Percentiles rank a stretch among this genome's conserved stretches.
Conservation (phyloP, 345 rosid species). For the Camelina neglecta region DNA sequence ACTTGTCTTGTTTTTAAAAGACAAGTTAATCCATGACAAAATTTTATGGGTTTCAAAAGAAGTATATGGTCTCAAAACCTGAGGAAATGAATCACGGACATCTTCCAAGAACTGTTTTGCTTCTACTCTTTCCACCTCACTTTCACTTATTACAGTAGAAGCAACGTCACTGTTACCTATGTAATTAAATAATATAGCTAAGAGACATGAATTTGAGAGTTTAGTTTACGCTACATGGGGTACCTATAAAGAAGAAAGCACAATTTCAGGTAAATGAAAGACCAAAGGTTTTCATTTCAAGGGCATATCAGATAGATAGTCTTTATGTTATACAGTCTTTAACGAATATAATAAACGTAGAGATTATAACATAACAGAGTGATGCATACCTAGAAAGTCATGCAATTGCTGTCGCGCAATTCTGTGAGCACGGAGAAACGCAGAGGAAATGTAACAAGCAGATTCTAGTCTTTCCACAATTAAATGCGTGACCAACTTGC, state of each 20-base stretch:
- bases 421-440: conserved; percentile 93
- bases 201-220: neutral
- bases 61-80: conserved; percentile 51
- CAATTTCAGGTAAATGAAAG: neutral
- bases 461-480: conserved; percentile 82
- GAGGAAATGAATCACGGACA: conserved; percentile 78
- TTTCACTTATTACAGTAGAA: conserved; percentile 72
- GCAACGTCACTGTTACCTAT: conserved; percentile 72
- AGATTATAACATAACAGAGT: conserved; percentile 12
- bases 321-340: neutral
- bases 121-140: conserved; percentile 84
- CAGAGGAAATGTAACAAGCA: conserved; percentile 86
- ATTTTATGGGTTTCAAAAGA: neutral
- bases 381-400: conserved; percentile 73
- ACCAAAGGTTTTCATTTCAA: too few relatives aligned
- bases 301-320: too few relatives aligned
- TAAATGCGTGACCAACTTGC: conserved; percentile 68
- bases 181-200: neutral
- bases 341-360: neutral
- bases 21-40: neutral
- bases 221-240: neutral
- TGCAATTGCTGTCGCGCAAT: conserved; percentile 70
- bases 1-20: too few relatives aligned
- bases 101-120: conserved; percentile 85
- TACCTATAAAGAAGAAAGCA: neutral